Conservation (phyloP, 495 filamentous ascomycete genomes). For the Hapsidospora chrysogenum region DNA sequence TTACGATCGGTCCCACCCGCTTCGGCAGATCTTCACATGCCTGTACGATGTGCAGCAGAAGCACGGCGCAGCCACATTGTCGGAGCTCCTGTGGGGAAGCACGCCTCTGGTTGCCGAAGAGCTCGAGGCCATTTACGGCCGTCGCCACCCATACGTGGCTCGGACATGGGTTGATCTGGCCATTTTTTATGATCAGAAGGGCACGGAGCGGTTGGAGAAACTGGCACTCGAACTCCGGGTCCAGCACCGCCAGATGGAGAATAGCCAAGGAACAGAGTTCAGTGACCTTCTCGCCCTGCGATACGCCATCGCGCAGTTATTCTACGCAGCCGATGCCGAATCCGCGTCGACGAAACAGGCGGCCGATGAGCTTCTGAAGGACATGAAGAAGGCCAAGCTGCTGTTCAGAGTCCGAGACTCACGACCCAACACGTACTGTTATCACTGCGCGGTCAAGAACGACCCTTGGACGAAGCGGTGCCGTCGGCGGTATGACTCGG, state of each 20-base stretch:
- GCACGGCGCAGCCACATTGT: conserved; percentile 1
- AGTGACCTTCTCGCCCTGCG: conserved; percentile 2
- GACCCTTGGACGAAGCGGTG: conserved; percentile 4
- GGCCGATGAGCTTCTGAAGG: background rate
- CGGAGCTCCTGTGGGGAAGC: conserved; percentile 3
- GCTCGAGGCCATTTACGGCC: conserved; percentile 5
- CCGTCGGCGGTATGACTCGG: conserved; percentile 1
- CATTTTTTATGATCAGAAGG: background rate
- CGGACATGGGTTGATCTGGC: conserved; percentile 5
- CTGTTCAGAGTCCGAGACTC: conserved; percentile 1
- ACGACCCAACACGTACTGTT: conserved; percentile 2
- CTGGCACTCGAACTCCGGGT: conserved; percentile 1
- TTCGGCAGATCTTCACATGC: conserved; percentile 4
- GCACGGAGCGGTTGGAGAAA: conserved; percentile 1
- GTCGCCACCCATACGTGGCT: conserved; percentile 3
- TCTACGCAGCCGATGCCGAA: background rate
- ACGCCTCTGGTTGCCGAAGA: conserved; percentile 3
- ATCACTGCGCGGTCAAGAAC: conserved; percentile 2
- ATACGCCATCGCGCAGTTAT: conserved; percentile 1
- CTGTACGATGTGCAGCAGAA: conserved; percentile 6
- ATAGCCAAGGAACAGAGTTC: background rate
- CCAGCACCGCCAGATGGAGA: background rate
- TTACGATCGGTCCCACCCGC: conserved; percentile 3
- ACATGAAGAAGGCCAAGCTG: background rate
- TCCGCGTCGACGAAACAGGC: background rate